Conservation (phyloP, 805 yeast species). For the Schwanniomyces pseudopolymorphus region DNA sequence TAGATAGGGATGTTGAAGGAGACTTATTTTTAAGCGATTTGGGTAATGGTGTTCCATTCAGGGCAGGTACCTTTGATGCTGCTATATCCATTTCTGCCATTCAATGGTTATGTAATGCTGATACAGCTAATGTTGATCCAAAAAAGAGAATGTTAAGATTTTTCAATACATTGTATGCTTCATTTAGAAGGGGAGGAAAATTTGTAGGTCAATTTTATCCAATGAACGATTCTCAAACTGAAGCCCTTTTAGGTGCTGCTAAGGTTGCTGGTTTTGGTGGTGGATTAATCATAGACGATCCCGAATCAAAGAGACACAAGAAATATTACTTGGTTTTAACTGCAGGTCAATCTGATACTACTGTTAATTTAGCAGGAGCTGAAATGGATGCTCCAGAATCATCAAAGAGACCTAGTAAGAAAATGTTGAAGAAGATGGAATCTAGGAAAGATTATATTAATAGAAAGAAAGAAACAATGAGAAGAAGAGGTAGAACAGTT, state of each 20-base stretch:
- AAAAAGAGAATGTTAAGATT: slow-evolving; percentile 75
- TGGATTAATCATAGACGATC: slow-evolving; percentile 90
- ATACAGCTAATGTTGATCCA: slow-evolving; percentile 78
- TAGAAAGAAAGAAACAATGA: slow-evolving; percentile 92
- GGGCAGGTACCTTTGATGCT: slow-evolving; percentile 96
- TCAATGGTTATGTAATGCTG: slow-evolving; percentile 98
- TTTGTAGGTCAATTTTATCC: slow-evolving; percentile 98
- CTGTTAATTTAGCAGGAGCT: slow-evolving; percentile 76
- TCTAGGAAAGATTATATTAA: slow-evolving; percentile 75
- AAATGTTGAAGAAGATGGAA: slow-evolving; percentile 61
- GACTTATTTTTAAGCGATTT: slow-evolving; percentile 89
- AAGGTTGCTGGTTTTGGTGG: slow-evolving; percentile 95
- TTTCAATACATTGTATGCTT: slow-evolving; percentile 84
- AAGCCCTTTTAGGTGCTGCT: slow-evolving; percentile 77
- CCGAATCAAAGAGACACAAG: slow-evolving; percentile 87
- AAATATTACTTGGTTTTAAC: slow-evolving; percentile 88
- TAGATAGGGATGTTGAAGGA: slow-evolving; percentile 91
- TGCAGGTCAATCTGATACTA: slow-evolving; percentile 78
- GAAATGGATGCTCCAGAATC: slow-evolving; percentile 67
- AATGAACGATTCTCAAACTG: slow-evolving; percentile 79
- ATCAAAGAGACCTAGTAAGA: slow-evolving; percentile 40
- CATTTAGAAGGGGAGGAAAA: slow-evolving; percentile 90
- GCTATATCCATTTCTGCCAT: slow-evolving; percentile 93
- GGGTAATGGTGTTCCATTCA: slow-evolving; percentile 91
- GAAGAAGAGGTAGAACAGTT: slow-evolving; percentile 84